Evolutionary conservation across 1,284 basidiomycete species (phyloP).

Genomic region (Heterobasidion parviporum): DNA sequence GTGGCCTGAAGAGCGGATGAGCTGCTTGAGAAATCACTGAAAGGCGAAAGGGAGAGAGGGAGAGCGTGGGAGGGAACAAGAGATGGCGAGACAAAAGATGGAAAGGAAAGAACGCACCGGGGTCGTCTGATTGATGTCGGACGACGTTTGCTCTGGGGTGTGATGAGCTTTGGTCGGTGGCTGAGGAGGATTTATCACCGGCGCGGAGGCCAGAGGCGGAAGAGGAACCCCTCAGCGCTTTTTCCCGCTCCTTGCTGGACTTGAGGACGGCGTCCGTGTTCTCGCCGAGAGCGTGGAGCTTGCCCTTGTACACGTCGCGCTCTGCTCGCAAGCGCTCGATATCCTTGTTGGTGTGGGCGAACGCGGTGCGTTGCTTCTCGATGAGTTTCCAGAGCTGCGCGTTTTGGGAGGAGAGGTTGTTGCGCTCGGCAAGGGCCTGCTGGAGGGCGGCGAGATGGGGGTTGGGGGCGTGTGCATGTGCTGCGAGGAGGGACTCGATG

Average conservation of each 20-base stretch:
- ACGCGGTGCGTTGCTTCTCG: constrained; percentile 75
- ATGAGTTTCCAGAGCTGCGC: constrained; percentile 87
- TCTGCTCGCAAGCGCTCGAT: constrained; percentile 75
- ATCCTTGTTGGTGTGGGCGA: constrained; percentile 69
- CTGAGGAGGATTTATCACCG: neutral
- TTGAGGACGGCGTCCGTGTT: constrained; percentile 25
- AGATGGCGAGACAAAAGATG: neutral
- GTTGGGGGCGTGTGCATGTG: constrained; percentile 41
- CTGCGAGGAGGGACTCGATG: constrained; percentile 46
- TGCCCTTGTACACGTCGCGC: constrained; percentile 59
- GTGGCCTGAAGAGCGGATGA: neutral
- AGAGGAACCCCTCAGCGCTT: constrained; percentile 9
- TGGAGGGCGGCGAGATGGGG: constrained; percentile 65
- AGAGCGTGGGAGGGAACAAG: neutral
- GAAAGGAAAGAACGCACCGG: constrained; percentile 32
- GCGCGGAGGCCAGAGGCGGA: constrained; percentile 10
- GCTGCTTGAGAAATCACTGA: neutral
- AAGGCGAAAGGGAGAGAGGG: neutral
- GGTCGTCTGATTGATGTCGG: constrained; percentile 44
- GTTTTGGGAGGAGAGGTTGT: constrained; percentile 73
- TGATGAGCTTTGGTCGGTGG: constrained; percentile 1
- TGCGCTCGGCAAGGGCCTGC: constrained; percentile 67
- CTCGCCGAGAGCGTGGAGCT: constrained; percentile 35
- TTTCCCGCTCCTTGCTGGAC: constrained; percentile 23
- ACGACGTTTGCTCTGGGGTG: constrained; percentile 24